These are phyloP conservation scores for Candida khao-thaluensis DNA, from an alignment of 805 yeast genomes.

Conservation along the genomic window DNA sequence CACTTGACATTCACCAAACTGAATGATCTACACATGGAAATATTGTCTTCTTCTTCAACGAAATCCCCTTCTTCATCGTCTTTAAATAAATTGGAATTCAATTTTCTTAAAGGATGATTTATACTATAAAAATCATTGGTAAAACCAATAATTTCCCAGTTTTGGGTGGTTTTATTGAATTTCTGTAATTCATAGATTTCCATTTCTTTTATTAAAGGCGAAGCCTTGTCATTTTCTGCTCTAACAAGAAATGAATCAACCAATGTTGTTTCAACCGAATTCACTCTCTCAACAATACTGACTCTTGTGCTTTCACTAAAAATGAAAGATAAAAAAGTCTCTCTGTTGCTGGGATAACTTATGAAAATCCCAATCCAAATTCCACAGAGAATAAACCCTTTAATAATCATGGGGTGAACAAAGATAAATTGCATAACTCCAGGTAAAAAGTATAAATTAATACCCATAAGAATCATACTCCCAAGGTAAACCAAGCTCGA, in stretches of 20 bases:
- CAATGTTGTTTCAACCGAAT: conserved; percentile 45
- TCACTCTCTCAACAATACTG: conserved; percentile 45
- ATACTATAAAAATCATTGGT: conserved; percentile 52
- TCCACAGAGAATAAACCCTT: conserved; percentile 25
- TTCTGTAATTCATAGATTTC: conserved; percentile 70
- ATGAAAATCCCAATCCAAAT: conserved; percentile 49
- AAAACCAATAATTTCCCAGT: conserved; percentile 67
- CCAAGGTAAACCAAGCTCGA: conserved; percentile 52
- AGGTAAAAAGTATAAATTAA: conserved; percentile 28
- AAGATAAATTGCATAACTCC: conserved; percentile 17
- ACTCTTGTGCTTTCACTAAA: conserved; percentile 68
- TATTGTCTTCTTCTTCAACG: conserved; percentile 18
- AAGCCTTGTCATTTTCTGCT: conserved; percentile 14
- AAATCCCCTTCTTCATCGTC: conserved; percentile 17
- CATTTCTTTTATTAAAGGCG: conserved; percentile 38
- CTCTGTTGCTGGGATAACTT: conserved; percentile 57
- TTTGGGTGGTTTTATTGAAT: conserved; percentile 45
- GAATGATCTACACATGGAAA: conserved; percentile 10
- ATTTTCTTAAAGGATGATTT: conserved; percentile 33
- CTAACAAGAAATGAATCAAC: conserved; percentile 15
- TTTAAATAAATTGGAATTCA: conserved; percentile 16
- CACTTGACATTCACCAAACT: conserved; percentile 43
- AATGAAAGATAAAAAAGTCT: conserved; percentile 43
- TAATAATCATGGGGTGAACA: conserved; percentile 24
- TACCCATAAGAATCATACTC: conserved; percentile 24